These are phyloP conservation scores for Panicum hallii DNA, from an alignment of 202 grass and related monocot genomes.

Conservation along the genomic window DNA sequence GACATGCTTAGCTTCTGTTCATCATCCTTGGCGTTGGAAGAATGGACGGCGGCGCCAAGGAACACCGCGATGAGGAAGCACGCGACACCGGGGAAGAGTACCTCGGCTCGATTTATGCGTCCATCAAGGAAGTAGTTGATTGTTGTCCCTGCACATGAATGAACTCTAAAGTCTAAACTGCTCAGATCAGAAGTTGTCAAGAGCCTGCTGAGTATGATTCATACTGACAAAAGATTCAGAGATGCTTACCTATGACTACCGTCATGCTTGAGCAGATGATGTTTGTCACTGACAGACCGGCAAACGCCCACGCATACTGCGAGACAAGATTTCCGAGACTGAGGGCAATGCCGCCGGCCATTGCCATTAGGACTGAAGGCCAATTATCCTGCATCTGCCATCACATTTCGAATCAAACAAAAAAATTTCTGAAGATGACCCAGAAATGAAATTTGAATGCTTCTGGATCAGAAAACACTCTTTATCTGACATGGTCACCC, in stretches of 20 bases:
- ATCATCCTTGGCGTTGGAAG: constrained; percentile 67
- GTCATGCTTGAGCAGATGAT: constrained; percentile 62
- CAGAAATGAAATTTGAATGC: neutral
- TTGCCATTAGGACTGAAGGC: constrained; percentile 63
- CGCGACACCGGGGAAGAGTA: constrained; percentile 66
- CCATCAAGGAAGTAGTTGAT: constrained; percentile 69
- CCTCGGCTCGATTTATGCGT: constrained; percentile 61
- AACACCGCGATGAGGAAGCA: constrained; percentile 66
- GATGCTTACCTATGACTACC: constrained; percentile 54
- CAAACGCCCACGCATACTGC: constrained; percentile 26
- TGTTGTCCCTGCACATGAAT: constrained; percentile 43
- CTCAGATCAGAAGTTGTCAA: neutral
- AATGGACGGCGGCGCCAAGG: constrained; percentile 64
- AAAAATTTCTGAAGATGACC: neutral
- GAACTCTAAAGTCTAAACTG: neutral
- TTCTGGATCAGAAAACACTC: neutral
- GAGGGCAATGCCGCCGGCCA: constrained; percentile 60
- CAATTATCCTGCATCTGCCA: constrained; percentile 54
- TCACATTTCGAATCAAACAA: neutral
- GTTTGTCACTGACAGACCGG: constrained; percentile 50
- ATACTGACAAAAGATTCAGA: neutral
- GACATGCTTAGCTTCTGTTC: constrained; percentile 53
- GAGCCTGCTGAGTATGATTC: neutral
- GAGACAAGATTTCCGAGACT: constrained; percentile 58
- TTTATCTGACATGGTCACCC: neutral